Conservation (phyloP, 2,329 filamentous ascomycete genomes). For the Beauveria sp. region DNA sequence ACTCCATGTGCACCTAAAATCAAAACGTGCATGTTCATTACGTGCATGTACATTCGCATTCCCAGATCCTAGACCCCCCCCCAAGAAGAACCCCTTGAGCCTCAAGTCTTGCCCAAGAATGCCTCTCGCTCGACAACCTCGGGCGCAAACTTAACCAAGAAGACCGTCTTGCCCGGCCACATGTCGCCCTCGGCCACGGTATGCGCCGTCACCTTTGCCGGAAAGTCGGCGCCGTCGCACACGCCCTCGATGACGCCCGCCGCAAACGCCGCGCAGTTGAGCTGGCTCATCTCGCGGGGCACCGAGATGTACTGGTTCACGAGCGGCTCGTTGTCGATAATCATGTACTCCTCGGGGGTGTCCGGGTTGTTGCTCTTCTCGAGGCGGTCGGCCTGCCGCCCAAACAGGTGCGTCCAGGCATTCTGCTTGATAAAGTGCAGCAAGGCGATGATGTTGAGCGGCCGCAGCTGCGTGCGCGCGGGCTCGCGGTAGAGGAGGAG, state of each 20-base stretch:
- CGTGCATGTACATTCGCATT: not conserved
- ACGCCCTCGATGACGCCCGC: conserved; percentile 93
- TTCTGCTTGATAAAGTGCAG: conserved; percentile 93
- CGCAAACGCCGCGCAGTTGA: conserved; percentile 94
- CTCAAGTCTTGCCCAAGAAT: conserved; percentile 56
- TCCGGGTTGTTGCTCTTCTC: conserved; percentile 78
- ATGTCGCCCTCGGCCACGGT: conserved; percentile 67
- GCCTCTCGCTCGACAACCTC: conserved; percentile 89
- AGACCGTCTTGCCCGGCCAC: conserved; percentile 96
- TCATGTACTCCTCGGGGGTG: conserved; percentile 96
- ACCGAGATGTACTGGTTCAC: conserved; percentile 92
- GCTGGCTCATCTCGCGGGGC: conserved; percentile 88
- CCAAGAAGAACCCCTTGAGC: not conserved
- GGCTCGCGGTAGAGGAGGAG: conserved; percentile 82
- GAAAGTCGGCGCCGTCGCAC: conserved; percentile 87
- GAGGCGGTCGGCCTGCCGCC: conserved; percentile 80
- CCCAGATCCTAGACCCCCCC: not conserved
- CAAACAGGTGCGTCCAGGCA: conserved; percentile 88
- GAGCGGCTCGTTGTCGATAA: conserved; percentile 93
- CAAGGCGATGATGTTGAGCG: conserved; percentile 80
- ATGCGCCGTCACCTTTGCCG: conserved; percentile 84
- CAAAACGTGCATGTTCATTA: not conserved
- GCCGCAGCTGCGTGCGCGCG: conserved; percentile 62
- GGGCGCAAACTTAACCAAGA: conserved; percentile 85
- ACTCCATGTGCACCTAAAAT: conserved; percentile 1